These are phyloP conservation scores for Camillea tinctor DNA, from an alignment of 2,329 filamentous ascomycete species.

Conservation along the genomic window DNA sequence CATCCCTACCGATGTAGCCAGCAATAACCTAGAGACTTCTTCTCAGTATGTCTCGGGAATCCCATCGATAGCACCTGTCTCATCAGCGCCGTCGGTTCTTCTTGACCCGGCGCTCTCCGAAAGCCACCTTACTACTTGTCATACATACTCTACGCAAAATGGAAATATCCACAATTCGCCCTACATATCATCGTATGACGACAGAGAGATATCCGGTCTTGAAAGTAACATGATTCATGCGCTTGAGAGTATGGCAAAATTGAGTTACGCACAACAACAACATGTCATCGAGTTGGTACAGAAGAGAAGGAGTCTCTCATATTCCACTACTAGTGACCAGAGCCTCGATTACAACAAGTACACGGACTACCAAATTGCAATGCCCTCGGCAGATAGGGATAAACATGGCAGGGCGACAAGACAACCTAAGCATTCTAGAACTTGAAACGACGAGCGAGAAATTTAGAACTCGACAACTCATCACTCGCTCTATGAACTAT, in stretches of 20 bases:
- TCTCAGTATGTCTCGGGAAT: slow-evolving; percentile 19
- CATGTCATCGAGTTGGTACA: slow-evolving; percentile 23
- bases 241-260: slow-evolving; percentile 23
- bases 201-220: slow-evolving; percentile 16
- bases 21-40: slow-evolving; percentile 11
- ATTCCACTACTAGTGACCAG: slow-evolving; percentile 12
- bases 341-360: slow-evolving; percentile 16
- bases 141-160: slow-evolving; percentile 12
- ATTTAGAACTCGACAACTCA: background rate
- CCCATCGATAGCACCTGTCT: slow-evolving; percentile 17
- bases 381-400: slow-evolving; percentile 1
- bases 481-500: background rate
- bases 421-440: background rate
- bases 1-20: slow-evolving; percentile 12
- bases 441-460: background rate
- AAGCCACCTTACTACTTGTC: slow-evolving; percentile 9
- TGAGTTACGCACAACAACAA: slow-evolving; percentile 25
- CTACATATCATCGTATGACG: slow-evolving; percentile 8
- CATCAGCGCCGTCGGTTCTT: slow-evolving; percentile 21
- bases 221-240: slow-evolving; percentile 23
- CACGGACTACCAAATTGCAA: slow-evolving; percentile 13
- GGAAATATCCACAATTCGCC: slow-evolving; percentile 10
- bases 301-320: slow-evolving; percentile 19
- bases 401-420: background rate
- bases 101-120: slow-evolving; percentile 15